Conservation (phyloP, 169 alveolate species). For the Plasmodium vivax region DNA sequence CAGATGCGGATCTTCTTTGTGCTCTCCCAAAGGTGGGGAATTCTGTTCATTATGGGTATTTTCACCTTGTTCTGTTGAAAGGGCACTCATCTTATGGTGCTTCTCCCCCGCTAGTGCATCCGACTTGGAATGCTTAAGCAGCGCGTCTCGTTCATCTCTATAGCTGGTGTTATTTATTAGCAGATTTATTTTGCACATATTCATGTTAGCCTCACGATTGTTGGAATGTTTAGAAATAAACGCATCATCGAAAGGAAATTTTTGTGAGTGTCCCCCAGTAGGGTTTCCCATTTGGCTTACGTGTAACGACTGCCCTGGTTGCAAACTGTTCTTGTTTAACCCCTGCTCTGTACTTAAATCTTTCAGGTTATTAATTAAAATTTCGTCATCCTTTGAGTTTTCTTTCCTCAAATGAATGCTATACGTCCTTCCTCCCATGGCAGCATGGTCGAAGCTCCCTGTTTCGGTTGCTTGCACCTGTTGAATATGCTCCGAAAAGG, state of each 20-base stretch:
- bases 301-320: conserved; percentile 6
- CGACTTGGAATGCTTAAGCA: not conserved
- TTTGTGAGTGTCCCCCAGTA: not conserved
- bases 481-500: not conserved
- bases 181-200: not conserved
- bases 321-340: not conserved
- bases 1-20: not conserved
- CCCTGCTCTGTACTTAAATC: conserved; percentile 10
- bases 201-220: not conserved
- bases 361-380: conserved; percentile 8
- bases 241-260: conserved; percentile 8
- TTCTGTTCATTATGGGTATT: not conserved
- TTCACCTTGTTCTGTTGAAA: not conserved
- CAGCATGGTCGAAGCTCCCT: not conserved
- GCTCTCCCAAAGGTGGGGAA: not conserved
- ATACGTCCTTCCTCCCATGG: not conserved
- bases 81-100: not conserved
- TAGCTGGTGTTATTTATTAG: not conserved
- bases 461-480: not conserved
- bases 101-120: not conserved
- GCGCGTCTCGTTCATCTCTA: not conserved
- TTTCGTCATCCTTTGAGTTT: not conserved
- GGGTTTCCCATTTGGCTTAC: not conserved
- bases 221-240: not conserved
- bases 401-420: conserved; percentile 10